Evolutionary conservation across 2,329 filamentous ascomycete species (phyloP), one percentile per base, ranked within the genome.

Genomic region (Epicoccum sorghinum): DNA sequence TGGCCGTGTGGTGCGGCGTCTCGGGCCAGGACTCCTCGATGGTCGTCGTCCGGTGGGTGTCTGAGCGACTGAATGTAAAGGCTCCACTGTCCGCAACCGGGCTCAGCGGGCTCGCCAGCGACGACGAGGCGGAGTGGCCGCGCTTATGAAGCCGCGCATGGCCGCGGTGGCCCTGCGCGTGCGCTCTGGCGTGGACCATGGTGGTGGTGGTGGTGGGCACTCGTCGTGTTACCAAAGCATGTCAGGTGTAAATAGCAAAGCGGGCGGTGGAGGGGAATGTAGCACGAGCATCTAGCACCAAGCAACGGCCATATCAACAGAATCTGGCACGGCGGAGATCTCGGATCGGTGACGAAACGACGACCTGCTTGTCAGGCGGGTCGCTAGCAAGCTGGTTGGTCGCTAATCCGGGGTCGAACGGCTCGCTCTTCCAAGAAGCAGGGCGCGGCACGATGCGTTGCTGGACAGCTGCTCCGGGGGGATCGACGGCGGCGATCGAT

Each of bases 61-160:
- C 65, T 18, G 64, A 69, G 51, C 70, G 71, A 55, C 66, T 70
- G 57, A 73, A 74, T 30, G 63, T 64, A 42, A 69, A 70, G 45
- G 63, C 61, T 12, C 51, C 60, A 25, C 58, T 48, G 57, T 72
- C 69, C 10, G 65, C 59, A 14, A 67, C 58, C 14, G 72, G 68
- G 61, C 66, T 73, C 45, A 72, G 67, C 38, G 72, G 60, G 60
- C 68, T 71, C 18, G 67, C 66, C 45, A 72, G 59, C n/a, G 71
- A 73, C 13, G 72, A 74, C 14, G 74, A 75, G 59, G 69, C 69
- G 4, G 75, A 77, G 64, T 70, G 67, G 33, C 67, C 72, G 55
- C 75, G 72, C 61, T 75, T 74, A 60, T 78, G 75, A 8, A 77
- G 68, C 50, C 73, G 73, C 49, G 66, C 75, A 67, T 75, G 69